Conservation (phyloP, 305 asterid genomes). For the Fraxinus xanthoxyloides region DNA sequence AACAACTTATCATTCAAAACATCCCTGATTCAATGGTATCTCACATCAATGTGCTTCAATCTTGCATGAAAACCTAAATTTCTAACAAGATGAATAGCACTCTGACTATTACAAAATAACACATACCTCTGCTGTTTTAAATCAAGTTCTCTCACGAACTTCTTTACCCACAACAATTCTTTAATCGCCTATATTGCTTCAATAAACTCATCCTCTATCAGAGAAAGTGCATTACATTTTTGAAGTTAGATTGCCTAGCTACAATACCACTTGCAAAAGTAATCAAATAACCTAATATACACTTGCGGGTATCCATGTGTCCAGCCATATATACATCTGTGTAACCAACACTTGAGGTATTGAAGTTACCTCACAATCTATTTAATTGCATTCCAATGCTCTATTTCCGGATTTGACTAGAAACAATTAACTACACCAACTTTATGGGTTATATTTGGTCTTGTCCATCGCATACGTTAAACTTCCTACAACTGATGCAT, state of each 20-base stretch:
- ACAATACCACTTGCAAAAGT: neutral
- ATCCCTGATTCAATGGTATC: neutral
- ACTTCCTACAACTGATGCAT: neutral
- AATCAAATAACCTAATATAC: neutral
- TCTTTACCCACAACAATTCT: too few species aligned
- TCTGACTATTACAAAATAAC: too few species aligned
- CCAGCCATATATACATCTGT: neutral
- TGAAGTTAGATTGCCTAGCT: neutral
- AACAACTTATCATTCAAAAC: neutral
- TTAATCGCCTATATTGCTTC: too few species aligned
- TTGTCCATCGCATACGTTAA: neutral
- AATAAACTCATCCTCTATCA: neutral
- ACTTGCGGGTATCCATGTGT: neutral
- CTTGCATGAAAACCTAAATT: neutral
- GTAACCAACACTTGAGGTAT: too few species aligned
- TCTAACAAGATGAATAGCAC: too few species aligned
- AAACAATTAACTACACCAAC: neutral
- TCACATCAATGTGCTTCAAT: neutral
- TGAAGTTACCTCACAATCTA: neutral
- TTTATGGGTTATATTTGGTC: neutral
- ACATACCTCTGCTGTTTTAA: too few species aligned
- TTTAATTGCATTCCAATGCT: neutral
- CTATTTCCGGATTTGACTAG: neutral
- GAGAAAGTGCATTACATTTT: neutral
- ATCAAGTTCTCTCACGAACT: too few species aligned